Evolutionary conservation across 495 filamentous ascomycete genomes (phyloP), one percentile per base, ranked within the genome.

Genomic region (Aspergillus cristatus): DNA sequence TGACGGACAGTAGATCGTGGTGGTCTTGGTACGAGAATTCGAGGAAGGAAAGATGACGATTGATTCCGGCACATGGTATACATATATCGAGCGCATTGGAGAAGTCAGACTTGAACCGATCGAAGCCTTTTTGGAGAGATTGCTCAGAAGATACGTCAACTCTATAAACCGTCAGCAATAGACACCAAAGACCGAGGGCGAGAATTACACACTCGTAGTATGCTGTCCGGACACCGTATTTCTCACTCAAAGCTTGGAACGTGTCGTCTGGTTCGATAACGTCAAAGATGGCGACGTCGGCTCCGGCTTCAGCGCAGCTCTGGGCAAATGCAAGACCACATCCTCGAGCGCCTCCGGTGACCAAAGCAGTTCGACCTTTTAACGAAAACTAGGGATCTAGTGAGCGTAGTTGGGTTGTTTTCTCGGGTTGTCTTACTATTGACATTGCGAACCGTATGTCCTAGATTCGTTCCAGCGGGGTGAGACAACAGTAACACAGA

Each of bases 271-370:
- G 58, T 25, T 48, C 40, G 47, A 67, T 58, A 3, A 69, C 39
- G 35, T 71, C 67, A 26, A 91, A 72, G 29, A 93, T 70, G 17
- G 90, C 64, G 25, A 91, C 70, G 51, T 93, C 78, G 32, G 87
- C 86, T 12, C 87, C 86, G 38, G 81, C 84, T 66, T 91, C 86
- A 28, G 87, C 87, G 2, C 93, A 64, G 1, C 77, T 84, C 24
- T 86, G 51, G 11, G 81, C 82, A 53, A 89, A 86, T 4, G 82
- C 73, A 44, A 82, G 72, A 0, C 87, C 87, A 35, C 89, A 88
- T 20, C 86, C 87, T 30, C 87, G 68, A 7, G 84, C 86, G 15
- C 82, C 84, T 18, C 87, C 87, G 0, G 87, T 94, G 10, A 93
- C 68, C 18, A 91, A 61, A 6, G 87, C 87, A 1, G 81, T 91